A percentile compares a stretch with the other conserved stretches of the same genome.
These are phyloP conservation scores for Aquanectria penicillioides DNA, from an alignment of 2,329 filamentous ascomycete genomes.

Conservation along the genomic window DNA sequence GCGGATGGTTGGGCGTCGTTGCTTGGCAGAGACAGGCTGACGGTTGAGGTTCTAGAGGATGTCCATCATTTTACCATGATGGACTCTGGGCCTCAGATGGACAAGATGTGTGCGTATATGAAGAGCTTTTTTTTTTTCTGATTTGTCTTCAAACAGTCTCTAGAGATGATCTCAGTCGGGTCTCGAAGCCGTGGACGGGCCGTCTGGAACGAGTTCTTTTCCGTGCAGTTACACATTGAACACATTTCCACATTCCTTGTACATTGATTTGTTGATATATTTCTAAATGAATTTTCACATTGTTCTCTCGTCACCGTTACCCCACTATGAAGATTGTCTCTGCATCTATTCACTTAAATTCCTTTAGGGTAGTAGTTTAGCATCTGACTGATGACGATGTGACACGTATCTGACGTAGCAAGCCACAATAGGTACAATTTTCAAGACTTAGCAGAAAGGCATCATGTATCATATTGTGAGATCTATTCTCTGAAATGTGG, in stretches of 20 bases:
- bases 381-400: neutral
- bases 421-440: no score
- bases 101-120: conserved; percentile 26
- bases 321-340: no score
- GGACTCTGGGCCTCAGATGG: conserved; percentile 32
- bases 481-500: no score
- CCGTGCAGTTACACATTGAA: neutral
- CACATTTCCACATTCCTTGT: conserved; percentile 1
- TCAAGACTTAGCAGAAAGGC: no score
- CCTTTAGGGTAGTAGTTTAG: no score
- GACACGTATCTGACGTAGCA: no score
- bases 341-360: no score
- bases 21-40: conserved; percentile 19
- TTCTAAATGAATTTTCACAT: neutral
- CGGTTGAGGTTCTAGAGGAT: conserved; percentile 23
- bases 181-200: no score
- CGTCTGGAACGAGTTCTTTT: no score
- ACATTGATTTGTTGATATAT: neutral
- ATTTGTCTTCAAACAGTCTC: neutral
- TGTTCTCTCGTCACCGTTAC: no score
- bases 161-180: no score
- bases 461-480: no score
- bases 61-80: conserved; percentile 37
- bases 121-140: conserved; percentile 6
- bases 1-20: conserved; percentile 39